Percentiles rank a stretch among this genome's conserved stretches.
Evolutionary conservation across 306 rosid species (phyloP).

Genomic region (Dalbergia cochinchinensis): DNA sequence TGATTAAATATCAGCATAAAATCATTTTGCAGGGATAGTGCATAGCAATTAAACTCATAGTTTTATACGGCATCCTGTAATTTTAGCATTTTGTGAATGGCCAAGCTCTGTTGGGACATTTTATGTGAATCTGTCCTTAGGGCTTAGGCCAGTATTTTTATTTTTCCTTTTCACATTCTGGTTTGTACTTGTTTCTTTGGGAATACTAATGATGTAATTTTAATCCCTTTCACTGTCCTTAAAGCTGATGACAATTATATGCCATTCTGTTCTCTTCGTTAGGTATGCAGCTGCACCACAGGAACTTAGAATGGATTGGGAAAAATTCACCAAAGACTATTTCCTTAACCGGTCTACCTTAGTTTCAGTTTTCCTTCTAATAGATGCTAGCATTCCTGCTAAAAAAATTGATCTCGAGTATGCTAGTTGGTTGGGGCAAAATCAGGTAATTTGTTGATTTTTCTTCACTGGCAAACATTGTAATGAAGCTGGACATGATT

Average conservation of each 20-base stretch:
- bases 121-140: neutral
- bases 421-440: constrained; percentile 97
- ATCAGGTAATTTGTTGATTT: constrained; percentile 67
- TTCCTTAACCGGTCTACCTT: constrained; percentile 80
- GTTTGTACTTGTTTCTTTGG: neutral
- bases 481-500: neutral
- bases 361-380: constrained; percentile 96
- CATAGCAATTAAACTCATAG: no score
- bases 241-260: constrained; percentile 13
- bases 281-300: constrained; percentile 99
- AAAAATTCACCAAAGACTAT: constrained; percentile 88
- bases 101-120: constrained; percentile 11
- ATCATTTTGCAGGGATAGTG: no score
- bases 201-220: constrained; percentile 21
- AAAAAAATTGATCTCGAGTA: constrained; percentile 88
- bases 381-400: constrained; percentile 98
- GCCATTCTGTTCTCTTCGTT: constrained; percentile 31
- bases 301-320: constrained; percentile 90
- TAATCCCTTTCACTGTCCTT: constrained; percentile 23
- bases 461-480: neutral
- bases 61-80: neutral
- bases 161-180: neutral
- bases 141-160: neutral
- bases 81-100: constrained; percentile 1
- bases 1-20: no score